Base-by-base conservation (phyloP, 805 yeast genomes). In the Candida boleticola region DNA sequence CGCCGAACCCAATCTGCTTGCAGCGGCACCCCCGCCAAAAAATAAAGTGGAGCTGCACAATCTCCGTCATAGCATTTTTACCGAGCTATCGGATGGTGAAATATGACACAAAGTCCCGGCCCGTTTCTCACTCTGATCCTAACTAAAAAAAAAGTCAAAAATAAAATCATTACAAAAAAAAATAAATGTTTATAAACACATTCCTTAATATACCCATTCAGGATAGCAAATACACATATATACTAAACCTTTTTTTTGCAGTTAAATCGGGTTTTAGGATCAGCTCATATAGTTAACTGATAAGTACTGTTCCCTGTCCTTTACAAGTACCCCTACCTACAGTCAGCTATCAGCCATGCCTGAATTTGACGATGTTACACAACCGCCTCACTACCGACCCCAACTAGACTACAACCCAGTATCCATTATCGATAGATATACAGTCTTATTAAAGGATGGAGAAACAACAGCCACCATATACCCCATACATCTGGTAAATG, bases 391-490 rank as follows among this genome's bases (percentile, higher is more conserved):
- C 47, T 73, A 60, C 56, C 57, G 76, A 50, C 73, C 68, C 6
- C 76, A 60, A 52, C 60, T 62, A 39, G 74, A 63, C 29, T 70
- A 64, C 52, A 55, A 51, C 35, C 57, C 68, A 1, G 61, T 55
- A 29, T 53, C 64, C 18, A 58, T 53, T 16, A 73, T 80, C 25
- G 81, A 76, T 39, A 79, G 93, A 5, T 81, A 83, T 52, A 87
- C 95, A 1, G 87, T 89, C 2, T 65, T 89, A 10, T 69, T 89
- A 21, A 84, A 86, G 55, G 97, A 90, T 61, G 89, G 92, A 14
- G 93, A 87, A 50, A 89, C 97, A 1, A 80, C 90, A 0, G 97
- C 97, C 1, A 90, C 97, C 3, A 83, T 93, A 45, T 89, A 88
- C 57, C 98, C 99, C 3, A 77, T 92, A 11, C 74, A 80, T 44